Evolutionary conservation across 495 filamentous ascomycete species (phyloP), one percentile per base, ranked within the genome.

Genomic region (Neurospora sp.): DNA sequence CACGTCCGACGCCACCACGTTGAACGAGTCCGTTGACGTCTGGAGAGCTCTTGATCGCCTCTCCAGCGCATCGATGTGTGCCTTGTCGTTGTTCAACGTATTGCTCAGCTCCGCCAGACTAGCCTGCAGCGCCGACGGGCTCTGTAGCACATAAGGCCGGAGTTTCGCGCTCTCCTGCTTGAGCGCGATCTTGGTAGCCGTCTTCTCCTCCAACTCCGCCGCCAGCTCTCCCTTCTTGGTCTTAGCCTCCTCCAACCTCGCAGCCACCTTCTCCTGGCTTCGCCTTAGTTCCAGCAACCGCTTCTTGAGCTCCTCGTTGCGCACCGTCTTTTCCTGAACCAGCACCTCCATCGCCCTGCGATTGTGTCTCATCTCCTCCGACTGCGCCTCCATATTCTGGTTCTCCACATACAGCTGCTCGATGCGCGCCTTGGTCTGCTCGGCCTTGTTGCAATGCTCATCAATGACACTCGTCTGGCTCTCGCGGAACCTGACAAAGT

Each of bases 401-500:
- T 98, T 99, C 78, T 95, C 93, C 9, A 85, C 82, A 73, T 92
- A 93, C 12, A 98, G 87, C n/a, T 90, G 86, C 82, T 97, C 94
- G 78, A 98, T 97, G 74, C 90, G 89, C 72, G 90, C 83, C 82
- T 97, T 97, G 0, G 92, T 93, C 74, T 86, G 88, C 80, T 98
- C 94, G 20, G 92, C 87, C 76, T 92, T 93, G 85, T 96, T 94
- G 84, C 94, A 95, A 81, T 98, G 93, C 79, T 95, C 91, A 76
- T 96, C 93, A 69, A 98, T 97, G 3, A 93, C 88, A 16, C 85
- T 82, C 8, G 92, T 93, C 83, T 97, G 94, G 72, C 90, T 93
- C 83, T 97, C 95, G 75, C 96, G 92, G 83, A 98, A 99, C 70
- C 96, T 89, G 70, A 97, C 94, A 82, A 99, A 99, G 83, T 99